Conservation (phyloP, 108 stramenopile species). For the Cyclotella choctawhatcheeana region DNA sequence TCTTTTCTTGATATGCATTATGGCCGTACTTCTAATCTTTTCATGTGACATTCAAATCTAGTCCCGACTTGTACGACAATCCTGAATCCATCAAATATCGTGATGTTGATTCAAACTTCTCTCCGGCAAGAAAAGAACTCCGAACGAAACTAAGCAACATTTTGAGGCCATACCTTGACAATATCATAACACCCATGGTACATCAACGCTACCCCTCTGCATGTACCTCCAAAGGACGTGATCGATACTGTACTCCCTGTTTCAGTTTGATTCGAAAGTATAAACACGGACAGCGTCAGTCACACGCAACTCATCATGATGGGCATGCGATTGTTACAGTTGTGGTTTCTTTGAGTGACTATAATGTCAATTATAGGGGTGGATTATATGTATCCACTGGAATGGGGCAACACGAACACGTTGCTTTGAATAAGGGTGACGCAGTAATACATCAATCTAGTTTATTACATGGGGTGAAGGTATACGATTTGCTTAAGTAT, state of each 20-base stretch:
- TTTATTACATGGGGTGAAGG: conserved; percentile 3
- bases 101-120: neutral
- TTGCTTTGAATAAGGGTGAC: neutral
- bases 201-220: neutral
- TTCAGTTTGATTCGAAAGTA: conserved; percentile 1
- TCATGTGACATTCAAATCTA: neutral
- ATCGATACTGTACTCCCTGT: neutral
- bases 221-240: neutral
- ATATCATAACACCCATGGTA: conserved; percentile 5
- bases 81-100: neutral
- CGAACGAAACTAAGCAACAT: neutral
- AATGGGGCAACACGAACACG: neutral
- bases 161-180: neutral
- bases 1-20: neutral
- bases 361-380: neutral
- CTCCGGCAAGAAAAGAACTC: neutral
- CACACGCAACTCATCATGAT: neutral
- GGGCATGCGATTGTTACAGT: conserved; percentile 3
- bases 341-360: neutral
- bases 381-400: conserved; percentile 2
- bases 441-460: neutral
- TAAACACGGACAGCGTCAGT: neutral
- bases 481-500: neutral
- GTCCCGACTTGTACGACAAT: neutral
- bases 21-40: neutral